phyloP scores from a whole-genome alignment of 2,329 filamentous ascomycete species.

The Aotearoamyces nothofagi region DNA sequence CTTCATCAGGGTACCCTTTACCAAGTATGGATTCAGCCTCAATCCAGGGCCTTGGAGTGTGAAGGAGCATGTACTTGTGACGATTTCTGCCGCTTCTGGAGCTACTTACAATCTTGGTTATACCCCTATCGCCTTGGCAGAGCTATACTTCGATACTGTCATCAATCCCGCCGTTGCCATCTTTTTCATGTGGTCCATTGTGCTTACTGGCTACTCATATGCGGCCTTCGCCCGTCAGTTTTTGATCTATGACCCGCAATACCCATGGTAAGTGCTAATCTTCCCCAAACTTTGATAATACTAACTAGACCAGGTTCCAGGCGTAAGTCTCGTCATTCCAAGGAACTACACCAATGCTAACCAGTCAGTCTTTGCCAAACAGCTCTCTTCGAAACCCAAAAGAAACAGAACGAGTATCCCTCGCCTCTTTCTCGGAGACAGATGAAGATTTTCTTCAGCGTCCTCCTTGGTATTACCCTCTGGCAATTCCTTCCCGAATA shows the following conservation, averaged over 20 bases:
- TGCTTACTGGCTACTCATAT: slow-evolving; percentile 42
- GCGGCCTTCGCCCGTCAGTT: slow-evolving; percentile 41
- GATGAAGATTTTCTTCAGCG: slow-evolving; percentile 39
- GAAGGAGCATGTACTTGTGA: slow-evolving; percentile 17
- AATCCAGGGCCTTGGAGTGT: slow-evolving; percentile 17
- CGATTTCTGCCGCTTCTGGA: slow-evolving; percentile 34
- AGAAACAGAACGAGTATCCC: slow-evolving; percentile 33
- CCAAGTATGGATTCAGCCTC: slow-evolving; percentile 23
- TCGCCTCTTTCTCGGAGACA: slow-evolving; percentile 33
- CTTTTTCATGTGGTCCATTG: slow-evolving; percentile 44
- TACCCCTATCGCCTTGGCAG: slow-evolving; percentile 35
- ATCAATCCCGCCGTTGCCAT: slow-evolving; percentile 37
- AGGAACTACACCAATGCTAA: slow-evolving; percentile 7
- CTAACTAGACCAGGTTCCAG: slow-evolving; percentile 26
- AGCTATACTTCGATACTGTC: slow-evolving; percentile 37
- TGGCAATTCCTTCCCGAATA: slow-evolving; percentile 51
- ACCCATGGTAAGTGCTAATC: slow-evolving; percentile 26
- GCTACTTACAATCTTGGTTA: slow-evolving; percentile 36
- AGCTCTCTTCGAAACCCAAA: slow-evolving; percentile 41
- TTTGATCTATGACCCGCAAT: slow-evolving; percentile 40
- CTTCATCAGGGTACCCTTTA: slow-evolving; percentile 26
- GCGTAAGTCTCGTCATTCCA: slow-evolving; percentile 20
- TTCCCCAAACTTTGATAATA: neutral
- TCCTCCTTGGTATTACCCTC: slow-evolving; percentile 33
- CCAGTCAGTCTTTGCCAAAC: slow-evolving; percentile 34